Evolutionary conservation across 805 yeast genomes (phyloP), one percentile per base, ranked within the genome.

Genomic region (Jamesozyma jinghongensis): DNA sequence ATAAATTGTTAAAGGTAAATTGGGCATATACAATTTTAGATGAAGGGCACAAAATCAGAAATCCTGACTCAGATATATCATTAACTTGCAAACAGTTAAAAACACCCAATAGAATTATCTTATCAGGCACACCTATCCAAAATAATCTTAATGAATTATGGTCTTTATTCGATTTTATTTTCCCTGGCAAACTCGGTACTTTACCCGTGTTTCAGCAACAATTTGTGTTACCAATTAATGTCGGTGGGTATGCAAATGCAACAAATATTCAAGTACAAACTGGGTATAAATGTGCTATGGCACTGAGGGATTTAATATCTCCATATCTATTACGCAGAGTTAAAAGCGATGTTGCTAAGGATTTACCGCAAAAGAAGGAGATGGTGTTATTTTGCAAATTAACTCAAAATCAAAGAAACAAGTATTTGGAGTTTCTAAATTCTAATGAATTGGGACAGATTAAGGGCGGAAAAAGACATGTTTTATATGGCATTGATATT

Each of bases 171-270:
- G 98, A 92, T 54, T 92, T 92, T 63, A 82, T 88, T 2, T 88
- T 82, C 54, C 98, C 98, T 0, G 98, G 98, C 0, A 68, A 94
- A 46, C 64, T 92, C 18, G 98, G 98, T 0, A 92, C 98, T 0
- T 66, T 92, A 19, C 98, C 98, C 0, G 90, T 92, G 0, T 92
- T 92, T 53, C 94, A 88, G 61, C 82, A 75, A 40, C 96, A 92
- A 58, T 92, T 92, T 59, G 82, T 95, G 2, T 69, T 80, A 5
- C 98, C 98, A 0, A 92, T 92, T 34, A 90, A 87, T 54, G 72
- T 85, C 57, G 98, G 98, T n/a, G 98, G 98, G 0, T 92, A 92
- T 63, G 95, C 98, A 1, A 92, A 90, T 65, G 97, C 98, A 0
- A 79, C 94, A 1, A 92, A 92, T 57, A 75, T 92, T 3, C 97